Conservation (phyloP, 441 rosid species). For the Biscutella laevigata region DNA sequence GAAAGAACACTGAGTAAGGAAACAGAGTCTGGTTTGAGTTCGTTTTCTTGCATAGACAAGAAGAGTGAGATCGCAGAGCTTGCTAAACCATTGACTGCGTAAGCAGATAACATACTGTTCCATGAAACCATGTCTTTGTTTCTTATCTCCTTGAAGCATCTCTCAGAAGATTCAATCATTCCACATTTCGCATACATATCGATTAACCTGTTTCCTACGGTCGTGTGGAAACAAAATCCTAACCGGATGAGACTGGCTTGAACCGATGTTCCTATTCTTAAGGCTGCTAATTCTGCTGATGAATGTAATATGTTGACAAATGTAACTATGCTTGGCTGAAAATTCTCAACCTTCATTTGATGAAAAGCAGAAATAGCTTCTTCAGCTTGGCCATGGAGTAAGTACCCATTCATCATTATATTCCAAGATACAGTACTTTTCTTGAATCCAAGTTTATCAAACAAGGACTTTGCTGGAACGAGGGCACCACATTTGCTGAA, state of each 20-base stretch:
- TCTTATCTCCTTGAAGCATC: slow-evolving; percentile 34
- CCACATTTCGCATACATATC: slow-evolving; percentile 71
- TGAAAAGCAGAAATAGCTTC: slow-evolving; percentile 38
- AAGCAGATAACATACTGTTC: slow-evolving; percentile 55
- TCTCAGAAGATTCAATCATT: slow-evolving; percentile 32
- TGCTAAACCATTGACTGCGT: slow-evolving; percentile 46
- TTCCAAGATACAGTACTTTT: slow-evolving; percentile 47
- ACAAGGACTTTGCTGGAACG: slow-evolving; percentile 31
- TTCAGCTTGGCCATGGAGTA: slow-evolving; percentile 43
- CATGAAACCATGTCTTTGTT: slow-evolving; percentile 41
- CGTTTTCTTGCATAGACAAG: slow-evolving; percentile 29
- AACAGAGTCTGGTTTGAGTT: slow-evolving; percentile 24
- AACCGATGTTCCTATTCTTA: slow-evolving; percentile 39
- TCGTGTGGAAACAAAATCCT: slow-evolving; percentile 32
- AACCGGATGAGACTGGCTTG: slow-evolving; percentile 38
- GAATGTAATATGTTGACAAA: slow-evolving; percentile 47
- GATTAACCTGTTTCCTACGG: slow-evolving; percentile 39
- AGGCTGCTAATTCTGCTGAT: slow-evolving; percentile 30
- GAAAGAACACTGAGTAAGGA: slow-evolving; percentile 33
- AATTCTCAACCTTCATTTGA: slow-evolving; percentile 37
- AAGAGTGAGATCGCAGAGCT: slow-evolving; percentile 31
- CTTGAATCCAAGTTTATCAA: slow-evolving; percentile 25
- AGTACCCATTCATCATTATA: slow-evolving; percentile 42
- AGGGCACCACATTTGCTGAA: slow-evolving; percentile 47
- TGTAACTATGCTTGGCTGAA: slow-evolving; percentile 40